Conservation (phyloP, 345 rosid species). For the Turritis glabra region DNA sequence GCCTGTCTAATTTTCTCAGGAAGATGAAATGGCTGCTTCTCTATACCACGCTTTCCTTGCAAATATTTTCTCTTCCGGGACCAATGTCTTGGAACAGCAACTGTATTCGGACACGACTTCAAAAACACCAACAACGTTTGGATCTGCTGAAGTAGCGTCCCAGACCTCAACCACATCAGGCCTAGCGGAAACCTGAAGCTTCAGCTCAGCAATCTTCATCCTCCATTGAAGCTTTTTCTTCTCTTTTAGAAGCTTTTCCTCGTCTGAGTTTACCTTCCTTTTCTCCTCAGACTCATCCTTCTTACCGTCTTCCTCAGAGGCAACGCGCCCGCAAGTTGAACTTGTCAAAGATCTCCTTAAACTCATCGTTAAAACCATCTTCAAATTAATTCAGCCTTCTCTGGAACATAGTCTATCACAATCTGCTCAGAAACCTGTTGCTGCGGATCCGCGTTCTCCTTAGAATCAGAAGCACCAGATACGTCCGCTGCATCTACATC, state of each 20-base stretch:
- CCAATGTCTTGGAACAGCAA: constrained; percentile 99
- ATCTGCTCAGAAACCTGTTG: constrained; percentile 61
- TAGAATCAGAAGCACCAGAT: constrained; percentile 47
- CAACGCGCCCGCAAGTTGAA: constrained; percentile 62
- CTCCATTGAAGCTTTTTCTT: constrained; percentile 84
- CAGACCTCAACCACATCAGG: constrained; percentile 99
- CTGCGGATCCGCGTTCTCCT: constrained; percentile 58
- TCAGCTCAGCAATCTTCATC: constrained; percentile 93
- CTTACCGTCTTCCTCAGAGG: constrained; percentile 62
- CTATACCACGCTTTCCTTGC: constrained; percentile 99
- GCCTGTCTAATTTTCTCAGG: constrained; percentile 99
- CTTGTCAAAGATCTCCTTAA: constrained; percentile 76
- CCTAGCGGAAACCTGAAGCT: constrained; percentile 90
- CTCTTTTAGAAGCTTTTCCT: constrained; percentile 85
- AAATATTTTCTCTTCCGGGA: constrained; percentile 96
- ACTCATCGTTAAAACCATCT: constrained; percentile 80
- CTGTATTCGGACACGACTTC: constrained; percentile 91
- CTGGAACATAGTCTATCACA: constrained; percentile 86
- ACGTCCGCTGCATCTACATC: constrained; percentile 43
- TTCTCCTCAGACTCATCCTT: constrained; percentile 66
- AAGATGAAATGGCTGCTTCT: constrained; percentile 97
- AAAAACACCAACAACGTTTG: constrained; percentile 90
- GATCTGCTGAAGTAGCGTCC: constrained; percentile 99
- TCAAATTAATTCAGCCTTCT: constrained; percentile 80
- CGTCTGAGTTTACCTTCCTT: constrained; percentile 66